These are phyloP conservation scores for Salvia sclarea DNA, from an alignment of 305 asterid species.

Conservation along the genomic window DNA sequence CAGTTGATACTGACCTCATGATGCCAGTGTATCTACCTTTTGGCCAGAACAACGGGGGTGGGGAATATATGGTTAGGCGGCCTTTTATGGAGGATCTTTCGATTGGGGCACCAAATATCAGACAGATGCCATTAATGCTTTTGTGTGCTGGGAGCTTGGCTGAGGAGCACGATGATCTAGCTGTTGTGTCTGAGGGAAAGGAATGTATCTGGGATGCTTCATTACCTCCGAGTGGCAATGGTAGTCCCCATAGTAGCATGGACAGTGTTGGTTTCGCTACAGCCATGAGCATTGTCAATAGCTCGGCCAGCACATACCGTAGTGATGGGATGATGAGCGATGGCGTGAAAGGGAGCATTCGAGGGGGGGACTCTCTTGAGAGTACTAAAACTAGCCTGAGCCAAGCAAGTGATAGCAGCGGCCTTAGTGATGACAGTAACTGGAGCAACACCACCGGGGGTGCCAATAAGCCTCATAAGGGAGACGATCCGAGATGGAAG, in stretches of 20 bases:
- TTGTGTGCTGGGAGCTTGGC: slow-evolving; percentile 49
- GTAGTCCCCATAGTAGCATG: slow-evolving; percentile 82
- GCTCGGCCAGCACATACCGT: slow-evolving; percentile 61
- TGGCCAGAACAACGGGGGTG: slow-evolving; percentile 48
- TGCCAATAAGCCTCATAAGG: slow-evolving; percentile 84
- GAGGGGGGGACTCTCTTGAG: slow-evolving; percentile 71
- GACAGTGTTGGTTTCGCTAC: slow-evolving; percentile 58
- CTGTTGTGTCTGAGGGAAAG: slow-evolving; percentile 51
- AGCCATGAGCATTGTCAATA: slow-evolving; percentile 65
- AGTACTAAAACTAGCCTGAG: slow-evolving; percentile 73
- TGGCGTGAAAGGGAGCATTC: slow-evolving; percentile 57
- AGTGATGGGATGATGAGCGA: slow-evolving; percentile 69
- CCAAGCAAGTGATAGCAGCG: slow-evolving; percentile 79
- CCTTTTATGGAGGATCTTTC: slow-evolving; percentile 58
- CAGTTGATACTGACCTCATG: slow-evolving; percentile 66
- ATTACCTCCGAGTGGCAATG: slow-evolving; percentile 75
- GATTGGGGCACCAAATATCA: slow-evolving; percentile 47
- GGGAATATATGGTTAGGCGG: slow-evolving; percentile 48
- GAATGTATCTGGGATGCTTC: slow-evolving; percentile 82
- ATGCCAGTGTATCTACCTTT: slow-evolving; percentile 64
- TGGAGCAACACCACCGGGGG: slow-evolving; percentile 82
- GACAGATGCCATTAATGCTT: slow-evolving; percentile 46
- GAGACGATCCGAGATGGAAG: slow-evolving; percentile 92
- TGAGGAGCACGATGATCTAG: slow-evolving; percentile 49
- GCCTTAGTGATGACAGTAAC: slow-evolving; percentile 80